A percentile compares a stretch with the other conserved stretches of the same genome.
Evolutionary conservation across 192 early-diverging fungal species (phyloP).

Genomic region (Linnemannia elongata): DNA sequence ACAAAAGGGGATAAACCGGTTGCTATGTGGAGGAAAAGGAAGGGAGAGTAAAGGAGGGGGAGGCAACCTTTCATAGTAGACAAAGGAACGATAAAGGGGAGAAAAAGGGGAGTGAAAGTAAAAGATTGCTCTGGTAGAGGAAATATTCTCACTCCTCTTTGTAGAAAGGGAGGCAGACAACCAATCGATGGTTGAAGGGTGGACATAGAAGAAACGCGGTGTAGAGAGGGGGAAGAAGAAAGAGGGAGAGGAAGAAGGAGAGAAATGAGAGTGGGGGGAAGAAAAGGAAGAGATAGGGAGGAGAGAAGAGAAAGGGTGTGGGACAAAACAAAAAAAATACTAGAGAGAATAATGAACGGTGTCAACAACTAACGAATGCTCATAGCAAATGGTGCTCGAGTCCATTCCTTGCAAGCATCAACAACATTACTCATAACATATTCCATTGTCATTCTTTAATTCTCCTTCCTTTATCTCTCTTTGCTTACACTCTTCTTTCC

Average conservation of each 20-base stretch:
- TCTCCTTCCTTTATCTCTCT: background rate
- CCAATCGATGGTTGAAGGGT: background rate
- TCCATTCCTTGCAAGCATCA: background rate
- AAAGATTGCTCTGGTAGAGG: background rate
- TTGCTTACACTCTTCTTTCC: background rate
- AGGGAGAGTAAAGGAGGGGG: background rate
- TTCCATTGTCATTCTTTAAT: background rate
- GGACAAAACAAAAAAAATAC: background rate
- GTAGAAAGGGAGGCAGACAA: background rate
- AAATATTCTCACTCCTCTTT: constrained; percentile 8
- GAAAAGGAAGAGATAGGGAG: background rate
- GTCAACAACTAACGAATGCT: background rate
- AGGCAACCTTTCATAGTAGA: background rate
- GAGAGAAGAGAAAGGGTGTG: background rate
- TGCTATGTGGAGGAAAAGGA: background rate
- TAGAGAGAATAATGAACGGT: background rate
- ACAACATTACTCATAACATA: background rate
- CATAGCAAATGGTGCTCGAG: background rate
- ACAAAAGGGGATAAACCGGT: background rate
- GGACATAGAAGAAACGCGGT: background rate
- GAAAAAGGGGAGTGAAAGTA: background rate
- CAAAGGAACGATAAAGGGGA: background rate
- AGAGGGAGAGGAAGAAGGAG: background rate
- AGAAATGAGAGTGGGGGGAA: background rate
- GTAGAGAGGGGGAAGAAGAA: background rate